phyloP scores from a whole-genome alignment of 2,329 filamentous ascomycete genomes.

The Fusarium temperatum region DNA sequence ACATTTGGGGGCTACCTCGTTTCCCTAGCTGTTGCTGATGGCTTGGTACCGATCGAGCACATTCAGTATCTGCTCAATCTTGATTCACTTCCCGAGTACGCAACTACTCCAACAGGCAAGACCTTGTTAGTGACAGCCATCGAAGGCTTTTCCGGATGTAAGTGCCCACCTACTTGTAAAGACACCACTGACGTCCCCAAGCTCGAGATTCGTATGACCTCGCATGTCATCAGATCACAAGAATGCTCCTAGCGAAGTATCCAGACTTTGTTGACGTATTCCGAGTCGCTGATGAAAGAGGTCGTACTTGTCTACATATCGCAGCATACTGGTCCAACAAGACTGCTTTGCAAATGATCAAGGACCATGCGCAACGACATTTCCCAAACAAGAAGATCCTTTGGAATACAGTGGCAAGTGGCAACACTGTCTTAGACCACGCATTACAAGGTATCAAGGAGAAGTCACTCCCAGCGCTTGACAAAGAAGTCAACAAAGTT shows the following conservation, averaged over 20 bases:
- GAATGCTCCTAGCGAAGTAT: not conserved
- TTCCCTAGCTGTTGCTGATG: not conserved
- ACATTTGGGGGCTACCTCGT: not conserved
- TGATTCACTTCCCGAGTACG: not conserved
- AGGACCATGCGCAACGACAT: not conserved
- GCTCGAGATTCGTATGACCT: not conserved
- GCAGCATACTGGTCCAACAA: not conserved
- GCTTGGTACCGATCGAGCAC: not conserved
- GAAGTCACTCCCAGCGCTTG: not conserved
- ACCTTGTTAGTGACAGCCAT: not conserved
- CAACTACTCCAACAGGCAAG: accelerated
- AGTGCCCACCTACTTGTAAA: accelerated
- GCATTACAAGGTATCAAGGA: not conserved
- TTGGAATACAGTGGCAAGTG: not conserved
- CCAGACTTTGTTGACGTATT: not conserved
- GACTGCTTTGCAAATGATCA: not conserved
- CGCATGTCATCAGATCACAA: not conserved
- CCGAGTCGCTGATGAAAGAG: not conserved
- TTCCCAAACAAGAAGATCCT: not conserved
- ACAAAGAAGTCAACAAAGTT: not conserved
- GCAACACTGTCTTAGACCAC: not conserved
- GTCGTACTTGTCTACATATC: accelerated
- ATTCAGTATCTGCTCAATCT: not conserved
- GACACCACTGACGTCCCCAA: not conserved
- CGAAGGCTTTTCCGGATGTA: not conserved